Evolutionary conservation across 345 rosid species (phyloP).

Genomic region (Melaleuca alternifolia): DNA sequence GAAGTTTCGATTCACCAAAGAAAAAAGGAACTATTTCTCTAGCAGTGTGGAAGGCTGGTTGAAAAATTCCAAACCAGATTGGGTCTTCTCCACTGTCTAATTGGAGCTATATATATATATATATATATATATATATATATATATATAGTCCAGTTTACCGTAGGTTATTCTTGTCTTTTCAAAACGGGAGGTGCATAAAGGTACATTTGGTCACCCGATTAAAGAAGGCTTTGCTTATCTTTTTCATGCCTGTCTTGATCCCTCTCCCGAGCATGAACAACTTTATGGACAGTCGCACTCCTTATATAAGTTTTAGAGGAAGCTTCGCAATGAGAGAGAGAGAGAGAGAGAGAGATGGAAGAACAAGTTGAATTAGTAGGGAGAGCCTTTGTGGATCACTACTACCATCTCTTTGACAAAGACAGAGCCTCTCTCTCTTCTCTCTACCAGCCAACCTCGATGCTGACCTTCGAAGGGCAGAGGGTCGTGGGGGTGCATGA

Average conservation of each 20-base stretch:
- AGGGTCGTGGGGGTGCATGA: conserved; percentile 37
- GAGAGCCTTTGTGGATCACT: conserved; percentile 67
- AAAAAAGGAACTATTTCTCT: background rate
- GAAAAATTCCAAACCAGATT: background rate
- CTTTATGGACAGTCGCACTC: background rate
- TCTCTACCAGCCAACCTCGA: conserved; percentile 56
- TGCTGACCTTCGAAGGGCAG: conserved; percentile 82
- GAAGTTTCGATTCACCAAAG: background rate
- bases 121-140: too few species aligned
- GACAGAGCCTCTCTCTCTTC: conserved; percentile 38
- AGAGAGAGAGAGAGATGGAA: conserved; percentile 11
- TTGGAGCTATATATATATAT: background rate
- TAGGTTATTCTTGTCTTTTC: background rate
- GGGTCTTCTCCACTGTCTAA: background rate
- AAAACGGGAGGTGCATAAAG: background rate
- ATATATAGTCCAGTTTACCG: too few species aligned
- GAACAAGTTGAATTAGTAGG: conserved; percentile 56
- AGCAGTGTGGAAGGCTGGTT: background rate
- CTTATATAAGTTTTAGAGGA: background rate
- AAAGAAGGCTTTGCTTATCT: background rate
- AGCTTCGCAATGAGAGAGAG: background rate
- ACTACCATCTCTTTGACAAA: conserved; percentile 60
- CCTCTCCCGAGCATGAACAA: background rate
- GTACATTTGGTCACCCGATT: background rate
- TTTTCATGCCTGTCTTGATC: background rate